phyloP scores from a whole-genome alignment of 805 yeast species.

The Isabelozyma rhagii region DNA sequence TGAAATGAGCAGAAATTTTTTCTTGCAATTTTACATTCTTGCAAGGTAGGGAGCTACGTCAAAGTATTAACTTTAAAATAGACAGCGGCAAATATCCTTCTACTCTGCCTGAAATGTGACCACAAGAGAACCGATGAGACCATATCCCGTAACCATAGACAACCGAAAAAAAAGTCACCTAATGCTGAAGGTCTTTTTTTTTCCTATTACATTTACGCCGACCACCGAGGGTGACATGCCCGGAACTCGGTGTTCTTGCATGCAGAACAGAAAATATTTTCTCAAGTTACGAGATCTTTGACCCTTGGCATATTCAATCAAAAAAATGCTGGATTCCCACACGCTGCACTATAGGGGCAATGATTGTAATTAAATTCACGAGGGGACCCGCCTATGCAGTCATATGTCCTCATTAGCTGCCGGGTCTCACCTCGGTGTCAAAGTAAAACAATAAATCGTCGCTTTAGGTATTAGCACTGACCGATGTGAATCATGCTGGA shows the following conservation, averaged over 20 bases:
- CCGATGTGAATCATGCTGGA: background rate
- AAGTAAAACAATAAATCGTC: no score
- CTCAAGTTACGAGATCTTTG: background rate
- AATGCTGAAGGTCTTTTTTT: background rate
- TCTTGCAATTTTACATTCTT: background rate
- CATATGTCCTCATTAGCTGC: background rate
- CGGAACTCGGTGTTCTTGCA: background rate
- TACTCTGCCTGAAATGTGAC: no score
- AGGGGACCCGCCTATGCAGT: background rate
- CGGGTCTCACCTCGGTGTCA: background rate
- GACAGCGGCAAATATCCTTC: no score
- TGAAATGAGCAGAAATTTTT: no score
- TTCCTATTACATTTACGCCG: background rate
- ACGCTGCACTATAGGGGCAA: background rate
- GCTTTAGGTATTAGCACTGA: background rate
- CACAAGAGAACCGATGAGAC: no score
- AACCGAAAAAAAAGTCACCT: background rate
- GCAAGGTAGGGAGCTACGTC: background rate
- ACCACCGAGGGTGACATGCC: background rate
- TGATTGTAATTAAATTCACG: background rate
- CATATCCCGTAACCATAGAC: no score
- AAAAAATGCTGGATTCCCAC: background rate
- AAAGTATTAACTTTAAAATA: background rate
- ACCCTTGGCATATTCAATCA: background rate
- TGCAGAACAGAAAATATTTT: background rate